A percentile compares a stretch with the other conserved stretches of the same genome.
Conservation (phyloP, 2,329 filamentous ascomycete genomes). For the Colletotrichum graminicola region DNA sequence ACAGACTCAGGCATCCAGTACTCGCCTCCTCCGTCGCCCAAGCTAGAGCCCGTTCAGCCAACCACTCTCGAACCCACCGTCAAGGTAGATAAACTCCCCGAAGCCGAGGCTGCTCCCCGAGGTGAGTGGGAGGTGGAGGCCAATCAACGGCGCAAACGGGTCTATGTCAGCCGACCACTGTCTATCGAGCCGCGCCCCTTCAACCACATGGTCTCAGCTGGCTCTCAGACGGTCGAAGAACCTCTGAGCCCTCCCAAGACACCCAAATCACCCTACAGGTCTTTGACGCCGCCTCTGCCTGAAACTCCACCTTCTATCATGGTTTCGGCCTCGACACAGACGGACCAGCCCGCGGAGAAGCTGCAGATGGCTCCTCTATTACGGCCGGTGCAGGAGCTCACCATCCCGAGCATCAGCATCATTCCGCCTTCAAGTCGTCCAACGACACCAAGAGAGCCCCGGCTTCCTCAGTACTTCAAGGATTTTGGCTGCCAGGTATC, state of each 20-base stretch:
- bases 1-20: slow-evolving; percentile 84
- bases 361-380: slow-evolving; percentile 37
- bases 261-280: slow-evolving; percentile 64
- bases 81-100: slow-evolving; percentile 54
- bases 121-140: slow-evolving; percentile 70
- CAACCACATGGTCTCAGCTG: slow-evolving; percentile 72
- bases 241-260: slow-evolving; percentile 75
- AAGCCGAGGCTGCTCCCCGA: slow-evolving; percentile 59
- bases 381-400: slow-evolving; percentile 52
- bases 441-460: slow-evolving; percentile 79
- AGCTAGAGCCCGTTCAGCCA: slow-evolving; percentile 55
- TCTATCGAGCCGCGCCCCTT: slow-evolving; percentile 60
- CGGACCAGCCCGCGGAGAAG: slow-evolving; percentile 54
- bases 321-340: slow-evolving; percentile 73
- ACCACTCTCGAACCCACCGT: slow-evolving; percentile 57
- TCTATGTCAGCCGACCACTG: slow-evolving; percentile 65
- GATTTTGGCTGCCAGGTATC: slow-evolving; percentile 86
- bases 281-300: slow-evolving; percentile 56
- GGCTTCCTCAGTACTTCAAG: slow-evolving; percentile 84
- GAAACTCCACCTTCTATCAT: slow-evolving; percentile 54
- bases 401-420: slow-evolving; percentile 89
- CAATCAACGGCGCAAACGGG: slow-evolving; percentile 79
- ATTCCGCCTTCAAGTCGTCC: slow-evolving; percentile 89
- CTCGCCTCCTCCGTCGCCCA: slow-evolving; percentile 84
- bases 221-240: slow-evolving; percentile 72